A percentile compares a stretch with the other conserved stretches of the same genome.
These are phyloP conservation scores for Argentina anserina DNA, from an alignment of 306 rosid genomes.

Conservation along the genomic window DNA sequence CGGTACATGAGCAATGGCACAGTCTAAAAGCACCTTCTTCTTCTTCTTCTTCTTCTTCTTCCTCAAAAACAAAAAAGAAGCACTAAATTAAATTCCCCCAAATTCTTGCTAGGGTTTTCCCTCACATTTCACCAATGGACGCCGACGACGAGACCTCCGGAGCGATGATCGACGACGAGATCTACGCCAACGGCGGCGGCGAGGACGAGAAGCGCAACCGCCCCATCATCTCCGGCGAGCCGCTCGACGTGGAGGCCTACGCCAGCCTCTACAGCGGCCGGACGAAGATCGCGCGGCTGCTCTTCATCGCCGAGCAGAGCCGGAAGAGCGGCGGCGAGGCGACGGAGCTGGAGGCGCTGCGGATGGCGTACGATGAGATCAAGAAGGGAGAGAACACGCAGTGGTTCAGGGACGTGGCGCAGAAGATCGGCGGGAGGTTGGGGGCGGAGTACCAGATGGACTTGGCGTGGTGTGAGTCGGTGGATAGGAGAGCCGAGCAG, in stretches of 20 bases:
- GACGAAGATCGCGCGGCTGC: constrained; percentile 74
- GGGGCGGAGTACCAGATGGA: constrained; percentile 62
- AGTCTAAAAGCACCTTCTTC: not conserved
- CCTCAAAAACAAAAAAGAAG: constrained; percentile 9
- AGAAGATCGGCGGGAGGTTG: constrained; percentile 69
- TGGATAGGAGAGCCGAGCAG: constrained; percentile 81
- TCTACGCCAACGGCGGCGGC: constrained; percentile 61
- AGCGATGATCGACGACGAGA: constrained; percentile 82
- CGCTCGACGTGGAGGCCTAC: constrained; percentile 89
- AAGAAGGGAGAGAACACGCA: constrained; percentile 96
- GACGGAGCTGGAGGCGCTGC: constrained; percentile 81
- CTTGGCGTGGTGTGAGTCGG: constrained; percentile 59
- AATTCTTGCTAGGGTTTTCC: not conserved
- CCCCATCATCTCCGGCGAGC: constrained; percentile 86
- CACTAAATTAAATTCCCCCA: constrained; percentile 12
- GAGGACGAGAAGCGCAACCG: constrained; percentile 51
- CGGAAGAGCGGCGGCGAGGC: constrained; percentile 38
- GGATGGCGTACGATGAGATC: constrained; percentile 95
- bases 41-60: not conserved
- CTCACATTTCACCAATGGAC: constrained; percentile 41
- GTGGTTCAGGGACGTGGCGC: constrained; percentile 68
- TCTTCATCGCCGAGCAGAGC: constrained; percentile 72
- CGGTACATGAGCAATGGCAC: too few relatives aligned
- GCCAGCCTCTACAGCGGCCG: constrained; percentile 80
- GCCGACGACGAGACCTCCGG: constrained; percentile 66